Evolutionary conservation across 2,329 filamentous ascomycete species (phyloP).

Genomic region (Venturia effusa): DNA sequence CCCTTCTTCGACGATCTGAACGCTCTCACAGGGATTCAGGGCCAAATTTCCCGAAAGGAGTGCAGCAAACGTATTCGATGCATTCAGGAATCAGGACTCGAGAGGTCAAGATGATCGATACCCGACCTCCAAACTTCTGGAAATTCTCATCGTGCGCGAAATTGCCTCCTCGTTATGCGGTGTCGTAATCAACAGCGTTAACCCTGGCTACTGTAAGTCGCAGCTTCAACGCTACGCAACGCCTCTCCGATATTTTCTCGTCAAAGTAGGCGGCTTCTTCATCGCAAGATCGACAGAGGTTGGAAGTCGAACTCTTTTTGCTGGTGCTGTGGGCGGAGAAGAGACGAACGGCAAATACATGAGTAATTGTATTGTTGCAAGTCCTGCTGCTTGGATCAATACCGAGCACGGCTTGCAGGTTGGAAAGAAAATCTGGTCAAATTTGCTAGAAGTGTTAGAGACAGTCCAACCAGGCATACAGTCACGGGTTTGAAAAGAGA

Average conservation of each 20-base stretch:
- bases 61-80: constrained; percentile 14
- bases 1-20: not conserved
- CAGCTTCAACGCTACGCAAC: constrained; percentile 1
- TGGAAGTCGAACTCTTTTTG: constrained; percentile 30
- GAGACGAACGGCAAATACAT: constrained; percentile 33
- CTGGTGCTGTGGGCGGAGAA: constrained; percentile 24
- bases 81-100: constrained; percentile 14
- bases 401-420: constrained; percentile 25
- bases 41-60: constrained; percentile 4
- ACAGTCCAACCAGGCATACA: constrained; percentile 23
- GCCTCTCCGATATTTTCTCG: not conserved
- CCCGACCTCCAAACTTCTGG: constrained; percentile 16
- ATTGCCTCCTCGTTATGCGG: not conserved
- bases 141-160: constrained; percentile 4
- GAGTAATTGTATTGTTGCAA: constrained; percentile 22
- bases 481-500: not conserved
- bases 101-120: constrained; percentile 11
- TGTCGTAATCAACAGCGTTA: constrained; percentile 11
- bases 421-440: constrained; percentile 29
- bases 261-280: constrained; percentile 13
- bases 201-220: constrained; percentile 11
- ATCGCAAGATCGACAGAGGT: constrained; percentile 29
- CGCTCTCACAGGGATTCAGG: not conserved
- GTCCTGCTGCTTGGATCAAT: constrained; percentile 23
- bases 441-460: constrained; percentile 29